Base-by-base conservation (phyloP, 768 basidiomycete genomes). In the Lactarius akahatsu region DNA sequence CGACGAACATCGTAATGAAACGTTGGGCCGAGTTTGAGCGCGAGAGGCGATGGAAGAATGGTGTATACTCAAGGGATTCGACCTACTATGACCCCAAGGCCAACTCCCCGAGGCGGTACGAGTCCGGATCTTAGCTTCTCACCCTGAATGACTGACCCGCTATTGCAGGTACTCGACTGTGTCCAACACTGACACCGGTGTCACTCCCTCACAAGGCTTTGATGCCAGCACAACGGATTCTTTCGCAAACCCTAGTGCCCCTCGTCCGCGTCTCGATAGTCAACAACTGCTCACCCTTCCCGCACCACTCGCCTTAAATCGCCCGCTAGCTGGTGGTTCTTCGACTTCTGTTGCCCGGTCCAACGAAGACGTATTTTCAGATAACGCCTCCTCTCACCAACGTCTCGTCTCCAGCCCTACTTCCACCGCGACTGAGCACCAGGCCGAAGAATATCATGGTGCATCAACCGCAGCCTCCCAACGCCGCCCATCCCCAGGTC, bases 21-120 rank as follows among this genome's bases (percentile, higher is more conserved):
- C 86, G 94, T 47, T 99, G 96, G 96, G 94, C 87, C 20, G 97
- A 98, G 78, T 98, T 97, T 75, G 97, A 98, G 81, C 82, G 96
- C 58, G 97, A 98, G 71, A 80, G 96, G 71, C 83, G 95, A 68
- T 98, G 93, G 94, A 94, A 88, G 86, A 89, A 77, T 73, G 95
- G 94, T 8, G 85, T 85, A 26, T 86, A 89, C 70, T 95, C 93
- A 5, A 84, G 91, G 67, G 94, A 96, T 73, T 89, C 87, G 28
- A 83, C 85, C 6, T 86, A 83, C 72, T 84, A 86, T 73, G 89
- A 91, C 65, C 75, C 76, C 34, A 73, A 78, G 38, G 72, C 75
- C 1, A 74, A 71, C 41, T 81, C 83, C 4, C 81, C 83, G 62
- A 89, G 75, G 75, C 80, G 85, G 91, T 91, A 74, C 67, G 86